Conservation (phyloP, 164 flowering plant species). For the Magnolia kwangsiensis region DNA sequence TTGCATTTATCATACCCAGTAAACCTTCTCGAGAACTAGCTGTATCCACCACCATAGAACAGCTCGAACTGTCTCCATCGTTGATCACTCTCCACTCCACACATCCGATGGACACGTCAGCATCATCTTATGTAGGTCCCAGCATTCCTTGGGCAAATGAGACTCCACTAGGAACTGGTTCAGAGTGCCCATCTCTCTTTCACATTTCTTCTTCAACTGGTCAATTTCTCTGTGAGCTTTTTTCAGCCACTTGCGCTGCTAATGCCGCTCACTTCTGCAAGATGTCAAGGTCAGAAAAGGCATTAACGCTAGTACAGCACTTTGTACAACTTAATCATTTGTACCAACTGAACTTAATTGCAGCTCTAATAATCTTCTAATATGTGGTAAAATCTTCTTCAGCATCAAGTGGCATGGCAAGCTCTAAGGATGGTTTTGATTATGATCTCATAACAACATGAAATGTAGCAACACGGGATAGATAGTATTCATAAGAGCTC, state of each 20-base stretch:
- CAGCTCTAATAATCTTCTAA: too few species aligned
- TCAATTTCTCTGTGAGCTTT: constrained; percentile 53
- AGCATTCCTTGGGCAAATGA: constrained; percentile 46
- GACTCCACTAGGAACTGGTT: constrained; percentile 53
- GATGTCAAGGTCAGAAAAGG: neutral
- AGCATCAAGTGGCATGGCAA: too few species aligned
- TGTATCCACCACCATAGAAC: constrained; percentile 43
- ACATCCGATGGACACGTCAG: constrained; percentile 26
- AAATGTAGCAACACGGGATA: too few species aligned
- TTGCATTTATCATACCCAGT: constrained; percentile 93
- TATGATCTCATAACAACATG: too few species aligned
- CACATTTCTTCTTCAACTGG: constrained; percentile 56
- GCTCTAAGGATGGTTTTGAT: too few species aligned
- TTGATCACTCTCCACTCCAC: constrained; percentile 43
- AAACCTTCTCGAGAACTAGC: constrained; percentile 63
- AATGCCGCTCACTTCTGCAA: constrained; percentile 66
- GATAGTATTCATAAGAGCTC: too few species aligned
- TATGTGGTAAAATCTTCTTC: too few species aligned
- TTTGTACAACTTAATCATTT: too few species aligned
- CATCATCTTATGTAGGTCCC: constrained; percentile 26
- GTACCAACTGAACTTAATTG: too few species aligned
- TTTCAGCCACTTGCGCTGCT: constrained; percentile 66
- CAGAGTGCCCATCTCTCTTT: constrained; percentile 41
- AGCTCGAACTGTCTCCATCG: constrained; percentile 61
- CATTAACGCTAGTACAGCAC: neutral